Evolutionary conservation across 2,329 filamentous ascomycete species (phyloP), one percentile per base, ranked within the genome.

Genomic region (Xylariaceae sp.): DNA sequence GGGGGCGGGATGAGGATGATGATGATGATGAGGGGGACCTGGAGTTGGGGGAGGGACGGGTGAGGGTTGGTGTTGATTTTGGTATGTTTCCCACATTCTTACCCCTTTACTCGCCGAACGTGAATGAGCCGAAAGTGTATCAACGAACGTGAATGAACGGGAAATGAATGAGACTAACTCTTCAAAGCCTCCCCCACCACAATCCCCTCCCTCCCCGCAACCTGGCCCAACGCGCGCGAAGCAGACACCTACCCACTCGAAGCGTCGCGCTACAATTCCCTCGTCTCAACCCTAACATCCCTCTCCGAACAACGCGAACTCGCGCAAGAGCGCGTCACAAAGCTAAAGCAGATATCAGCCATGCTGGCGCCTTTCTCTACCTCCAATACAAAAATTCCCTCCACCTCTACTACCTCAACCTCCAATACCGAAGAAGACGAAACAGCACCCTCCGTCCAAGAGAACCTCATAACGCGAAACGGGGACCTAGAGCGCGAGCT

Each of bases 401-500:
- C 17, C 17, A 18, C 17, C 17, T 18, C 17, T 2, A 2, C 17
- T 2, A 18, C 17, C 17, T 18, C 17, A 1, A 2, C 49, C 6
- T 3, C 11, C 65, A 63, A 72, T 30, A 30, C 23, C 64, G 66
- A 42, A 42, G 37, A 42, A 13, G 8, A 42, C 1, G 37, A 39
- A 4, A 1, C 11, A 13, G 10, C 17, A 11, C 53, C 39, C 2
- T 11, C 56, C 1, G 74, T 88, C 5, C 88, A 91, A 70, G 80
- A 83, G 59, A 90, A 89, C 69, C 72, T 91, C 2, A 78, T 88
- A 1, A 86, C 84, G 54, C 81, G 82, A 37, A 82, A 87, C 68
- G 84, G 86, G 1, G 80, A 85, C 52, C 72, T 91, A 8, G 87
- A 87, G 69, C 76, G 76, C 56, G 88, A 90, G 73, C 74, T 91